Evolutionary conservation across 192 early-diverging fungal genomes (phyloP).

Genomic region (Haplosporangium gracile): DNA sequence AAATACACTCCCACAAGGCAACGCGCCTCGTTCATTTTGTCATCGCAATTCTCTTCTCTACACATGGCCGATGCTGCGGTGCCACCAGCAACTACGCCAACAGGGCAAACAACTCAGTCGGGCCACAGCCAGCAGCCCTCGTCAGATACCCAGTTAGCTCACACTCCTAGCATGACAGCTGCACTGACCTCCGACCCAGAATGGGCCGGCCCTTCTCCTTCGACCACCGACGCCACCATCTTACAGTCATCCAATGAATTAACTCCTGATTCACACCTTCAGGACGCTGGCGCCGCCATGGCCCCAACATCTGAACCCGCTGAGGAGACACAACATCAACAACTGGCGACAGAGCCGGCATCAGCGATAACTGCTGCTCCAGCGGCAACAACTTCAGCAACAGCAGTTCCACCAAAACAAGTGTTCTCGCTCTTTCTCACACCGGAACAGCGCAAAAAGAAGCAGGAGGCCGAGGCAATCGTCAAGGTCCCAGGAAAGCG

Average conservation of each 20-base stretch:
- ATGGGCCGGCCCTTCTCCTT: neutral
- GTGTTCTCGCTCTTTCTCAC: slow-evolving; percentile 51
- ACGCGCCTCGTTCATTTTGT: neutral
- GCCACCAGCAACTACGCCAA: neutral
- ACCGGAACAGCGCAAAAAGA: slow-evolving; percentile 44
- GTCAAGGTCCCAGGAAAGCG: slow-evolving; percentile 10
- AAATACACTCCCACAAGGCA: neutral
- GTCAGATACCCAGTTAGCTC: neutral
- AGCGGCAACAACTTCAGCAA: neutral
- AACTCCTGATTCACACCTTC: neutral
- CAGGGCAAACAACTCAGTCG: neutral
- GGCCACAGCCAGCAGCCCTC: neutral
- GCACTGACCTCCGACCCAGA: neutral
- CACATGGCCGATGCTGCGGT: slow-evolving; percentile 1
- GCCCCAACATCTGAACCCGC: neutral
- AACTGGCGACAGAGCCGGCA: neutral
- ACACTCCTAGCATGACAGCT: neutral
- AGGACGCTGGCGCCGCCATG: neutral
- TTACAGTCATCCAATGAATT: neutral
- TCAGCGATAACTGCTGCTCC: neutral
- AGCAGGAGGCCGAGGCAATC: slow-evolving; percentile 21
- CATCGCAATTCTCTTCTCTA: neutral
- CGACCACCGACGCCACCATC: slow-evolving; percentile 22
- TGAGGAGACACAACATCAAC: neutral
- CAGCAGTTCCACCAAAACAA: slow-evolving; percentile 20